phyloP scores from a whole-genome alignment of 208 protist species.

The Trypanosoma congolense region DNA sequence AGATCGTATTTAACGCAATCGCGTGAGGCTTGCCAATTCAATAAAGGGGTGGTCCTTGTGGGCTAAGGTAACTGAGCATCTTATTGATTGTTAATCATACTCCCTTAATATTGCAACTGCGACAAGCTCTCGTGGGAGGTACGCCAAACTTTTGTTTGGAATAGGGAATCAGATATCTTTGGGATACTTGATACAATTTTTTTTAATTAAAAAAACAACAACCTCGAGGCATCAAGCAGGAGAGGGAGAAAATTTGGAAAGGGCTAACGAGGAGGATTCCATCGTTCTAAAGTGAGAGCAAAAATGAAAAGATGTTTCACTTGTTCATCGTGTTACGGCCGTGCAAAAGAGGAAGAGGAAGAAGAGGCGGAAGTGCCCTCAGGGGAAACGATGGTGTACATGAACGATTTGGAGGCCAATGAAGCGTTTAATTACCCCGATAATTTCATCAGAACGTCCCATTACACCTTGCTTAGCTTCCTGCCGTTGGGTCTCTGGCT shows the following conservation, averaged over 20 bases:
- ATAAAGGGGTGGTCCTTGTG: too few species aligned
- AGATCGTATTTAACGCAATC: too few species aligned
- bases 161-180: too few species aligned
- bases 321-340: constrained; percentile 44
- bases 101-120: too few species aligned
- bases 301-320: too few species aligned
- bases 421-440: constrained; percentile 53
- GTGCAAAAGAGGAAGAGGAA: constrained; percentile 12
- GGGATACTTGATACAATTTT: too few species aligned
- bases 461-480: constrained; percentile 91
- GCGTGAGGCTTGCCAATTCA: too few species aligned
- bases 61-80: too few species aligned
- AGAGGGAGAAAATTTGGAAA: constrained; percentile 6
- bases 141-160: too few species aligned
- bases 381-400: constrained; percentile 70
- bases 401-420: constrained; percentile 73
- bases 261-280: background rate
- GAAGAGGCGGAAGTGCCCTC: constrained; percentile 10
- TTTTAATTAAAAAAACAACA: background rate
- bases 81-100: too few species aligned
- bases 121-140: too few species aligned
- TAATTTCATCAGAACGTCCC: constrained; percentile 91
- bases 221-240: background rate
- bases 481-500: constrained; percentile 90
- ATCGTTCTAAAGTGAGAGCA: too few species aligned